Evolutionary conservation across 805 yeast species (phyloP), one percentile per base, ranked within the genome.

Genomic region (Wickerhamomyces mucosus): DNA sequence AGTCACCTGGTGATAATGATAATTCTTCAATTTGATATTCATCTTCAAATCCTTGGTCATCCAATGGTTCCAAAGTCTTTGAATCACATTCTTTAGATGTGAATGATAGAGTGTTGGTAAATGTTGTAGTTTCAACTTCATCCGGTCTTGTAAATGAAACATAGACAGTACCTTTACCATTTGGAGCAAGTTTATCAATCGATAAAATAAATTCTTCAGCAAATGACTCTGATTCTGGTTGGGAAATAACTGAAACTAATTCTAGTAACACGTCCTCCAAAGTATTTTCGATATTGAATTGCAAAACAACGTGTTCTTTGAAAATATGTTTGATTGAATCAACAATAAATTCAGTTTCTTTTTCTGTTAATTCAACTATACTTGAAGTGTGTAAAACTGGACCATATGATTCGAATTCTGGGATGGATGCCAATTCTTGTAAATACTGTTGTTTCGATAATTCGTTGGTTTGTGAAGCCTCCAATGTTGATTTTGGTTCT

Each of bases 271-370:
- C 72, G 46, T 80, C 92, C 15, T 74, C 69, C 51, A 86, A 69
- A 4, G 97, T 92, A 62, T 92, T 92, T 36, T 78, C 71, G 41
- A 92, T 72, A 42, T 80, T 75, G 58, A 72, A 89, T 62, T 89
- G 96, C 41, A 86, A 58, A 39, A 89, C 73, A 48, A 79, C 63
- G 47, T 81, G 77, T 12, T 72, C 63, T 39, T 73, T 74, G 58
- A 82, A 92, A 34, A 88, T 59, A 54, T 88, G 97, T 57, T 84
- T 88, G 35, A 83, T 65, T 21, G 80, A 88, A 32, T 69, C 69
- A 37, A 92, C 94, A 27, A 85, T 88, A 55, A 86, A 85, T 59
- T 92, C 98, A 39, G 94, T 85, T 55, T 88, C 97, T 37, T 72
- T 67, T 55, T 92, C 98, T 15, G 97, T 88, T 48, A 89, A 72